phyloP scores from a whole-genome alignment of 768 basidiomycete species.

The Trichaptum fuscoviolaceum region DNA sequence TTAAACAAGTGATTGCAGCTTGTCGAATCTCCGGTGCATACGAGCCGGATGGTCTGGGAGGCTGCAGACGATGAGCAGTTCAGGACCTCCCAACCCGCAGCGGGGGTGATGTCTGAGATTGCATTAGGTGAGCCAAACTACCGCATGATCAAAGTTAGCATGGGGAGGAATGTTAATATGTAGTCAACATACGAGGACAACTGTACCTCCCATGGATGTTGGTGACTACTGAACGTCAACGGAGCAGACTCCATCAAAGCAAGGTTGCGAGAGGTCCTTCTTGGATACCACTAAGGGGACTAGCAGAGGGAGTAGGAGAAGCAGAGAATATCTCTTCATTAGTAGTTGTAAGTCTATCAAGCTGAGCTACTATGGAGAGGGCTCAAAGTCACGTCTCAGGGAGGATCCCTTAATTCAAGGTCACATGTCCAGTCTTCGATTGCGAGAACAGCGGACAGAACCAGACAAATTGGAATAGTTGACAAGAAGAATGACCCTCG shows the following conservation, averaged over 20 bases:
- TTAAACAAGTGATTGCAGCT: constrained; percentile 17
- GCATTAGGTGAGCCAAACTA: constrained; percentile 7
- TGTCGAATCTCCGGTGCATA: constrained; percentile 6
- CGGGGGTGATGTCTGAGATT: constrained; percentile 17
- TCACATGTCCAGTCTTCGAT: too few relatives aligned
- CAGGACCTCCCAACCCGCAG: constrained; percentile 18
- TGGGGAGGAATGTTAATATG: not conserved
- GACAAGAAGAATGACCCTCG: too few relatives aligned
- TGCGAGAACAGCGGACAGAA: too few relatives aligned
- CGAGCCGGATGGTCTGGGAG: constrained; percentile 10
- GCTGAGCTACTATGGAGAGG: too few relatives aligned
- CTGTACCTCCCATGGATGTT: not conserved
- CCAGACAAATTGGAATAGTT: too few relatives aligned
- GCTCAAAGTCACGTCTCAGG: too few relatives aligned
- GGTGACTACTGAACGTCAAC: not conserved
- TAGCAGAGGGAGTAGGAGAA: not conserved
- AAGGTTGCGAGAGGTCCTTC: not conserved
- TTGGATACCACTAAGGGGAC: not conserved
- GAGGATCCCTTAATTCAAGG: too few relatives aligned
- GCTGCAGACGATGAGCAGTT: constrained; percentile 11
- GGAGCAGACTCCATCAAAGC: constrained; percentile 1
- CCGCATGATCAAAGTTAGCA: not conserved
- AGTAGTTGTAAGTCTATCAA: too few relatives aligned
- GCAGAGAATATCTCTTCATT: not conserved
- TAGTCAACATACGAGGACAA: not conserved